phyloP scores from a whole-genome alignment of 768 basidiomycete genomes.

The Tricholoma hemisulphureum region DNA sequence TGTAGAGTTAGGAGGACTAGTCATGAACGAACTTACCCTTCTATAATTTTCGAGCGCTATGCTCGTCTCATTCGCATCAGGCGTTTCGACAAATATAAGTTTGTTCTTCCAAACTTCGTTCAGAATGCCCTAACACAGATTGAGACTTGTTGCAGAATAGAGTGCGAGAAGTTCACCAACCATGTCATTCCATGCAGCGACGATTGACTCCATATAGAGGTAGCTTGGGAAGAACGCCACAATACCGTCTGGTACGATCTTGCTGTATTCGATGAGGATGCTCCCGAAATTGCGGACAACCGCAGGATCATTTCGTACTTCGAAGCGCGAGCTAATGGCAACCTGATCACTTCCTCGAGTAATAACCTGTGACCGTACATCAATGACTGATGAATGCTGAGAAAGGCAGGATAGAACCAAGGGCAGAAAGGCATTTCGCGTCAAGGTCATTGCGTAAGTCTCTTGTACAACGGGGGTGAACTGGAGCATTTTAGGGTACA shows the following conservation, averaged over 20 bases:
- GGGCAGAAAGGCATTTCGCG: constrained; percentile 93
- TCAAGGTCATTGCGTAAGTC: constrained; percentile 96
- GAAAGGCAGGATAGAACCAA: constrained; percentile 51
- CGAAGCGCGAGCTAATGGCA: constrained; percentile 96
- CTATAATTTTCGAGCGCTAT: constrained; percentile 97
- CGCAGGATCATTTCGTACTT: constrained; percentile 98
- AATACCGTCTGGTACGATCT: constrained; percentile 96
- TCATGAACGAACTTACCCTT: constrained; percentile 49
- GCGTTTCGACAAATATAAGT: constrained; percentile 98
- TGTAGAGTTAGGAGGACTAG: constrained; percentile 1
- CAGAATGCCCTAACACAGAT: constrained; percentile 74
- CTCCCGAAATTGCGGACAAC: constrained; percentile 99
- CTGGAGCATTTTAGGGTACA: constrained; percentile 99
- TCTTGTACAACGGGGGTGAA: constrained; percentile 97
- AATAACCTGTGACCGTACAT: constrained; percentile 64
- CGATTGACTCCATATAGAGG: constrained; percentile 99
- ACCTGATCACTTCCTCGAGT: constrained; percentile 98
- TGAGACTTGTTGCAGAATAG: not conserved
- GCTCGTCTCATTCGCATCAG: constrained; percentile 98
- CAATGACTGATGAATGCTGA: constrained; percentile 7
- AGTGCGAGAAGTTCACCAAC: constrained; percentile 43
- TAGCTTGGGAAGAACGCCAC: constrained; percentile 99
- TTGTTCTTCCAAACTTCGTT: constrained; percentile 99
- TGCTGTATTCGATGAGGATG: constrained; percentile 96
- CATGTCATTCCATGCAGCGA: constrained; percentile 99